Percentiles rank a stretch among this genome's conserved stretches.
These are phyloP conservation scores for Marasmius tenuissimus DNA, from an alignment of 1,284 basidiomycete genomes.

Conservation along the genomic window DNA sequence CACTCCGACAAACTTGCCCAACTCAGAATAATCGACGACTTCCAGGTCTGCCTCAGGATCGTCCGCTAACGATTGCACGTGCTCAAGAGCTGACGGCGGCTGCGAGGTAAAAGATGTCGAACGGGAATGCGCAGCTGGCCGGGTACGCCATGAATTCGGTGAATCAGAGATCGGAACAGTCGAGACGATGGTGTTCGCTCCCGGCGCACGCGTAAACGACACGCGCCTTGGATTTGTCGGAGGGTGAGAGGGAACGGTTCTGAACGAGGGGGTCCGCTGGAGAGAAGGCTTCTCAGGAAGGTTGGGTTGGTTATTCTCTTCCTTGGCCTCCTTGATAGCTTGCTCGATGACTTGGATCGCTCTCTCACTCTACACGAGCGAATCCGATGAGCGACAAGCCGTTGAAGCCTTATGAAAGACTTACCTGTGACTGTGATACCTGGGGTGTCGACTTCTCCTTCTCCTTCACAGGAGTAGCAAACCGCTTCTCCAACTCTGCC, in stretches of 20 bases:
- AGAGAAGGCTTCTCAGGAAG: constrained; percentile 13
- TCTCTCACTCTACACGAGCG: constrained; percentile 29
- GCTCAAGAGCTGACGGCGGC: constrained; percentile 42
- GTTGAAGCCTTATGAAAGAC: background rate
- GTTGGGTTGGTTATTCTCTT: constrained; percentile 9
- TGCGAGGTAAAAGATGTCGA: constrained; percentile 32
- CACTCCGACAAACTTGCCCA: constrained; percentile 63
- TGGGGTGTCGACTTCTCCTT: constrained; percentile 30
- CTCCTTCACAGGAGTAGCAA: constrained; percentile 48
- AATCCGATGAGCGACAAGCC: background rate
- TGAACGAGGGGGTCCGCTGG: constrained; percentile 33
- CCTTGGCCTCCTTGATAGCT: constrained; percentile 28
- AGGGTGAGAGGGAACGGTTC: background rate
- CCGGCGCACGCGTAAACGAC: constrained; percentile 1
- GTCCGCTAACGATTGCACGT: constrained; percentile 47
- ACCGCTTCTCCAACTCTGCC: constrained; percentile 77
- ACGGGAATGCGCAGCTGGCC: constrained; percentile 17
- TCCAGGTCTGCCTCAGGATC: constrained; percentile 62
- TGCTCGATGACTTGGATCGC: constrained; percentile 47
- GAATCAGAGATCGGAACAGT: constrained; percentile 33
- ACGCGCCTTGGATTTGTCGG: background rate
- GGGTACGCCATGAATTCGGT: constrained; percentile 61
- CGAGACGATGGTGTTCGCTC: constrained; percentile 9
- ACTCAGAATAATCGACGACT: constrained; percentile 74
- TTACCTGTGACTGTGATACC: background rate